phyloP scores from a whole-genome alignment of 2,329 filamentous ascomycete genomes.

The Colletotrichum karsti region DNA sequence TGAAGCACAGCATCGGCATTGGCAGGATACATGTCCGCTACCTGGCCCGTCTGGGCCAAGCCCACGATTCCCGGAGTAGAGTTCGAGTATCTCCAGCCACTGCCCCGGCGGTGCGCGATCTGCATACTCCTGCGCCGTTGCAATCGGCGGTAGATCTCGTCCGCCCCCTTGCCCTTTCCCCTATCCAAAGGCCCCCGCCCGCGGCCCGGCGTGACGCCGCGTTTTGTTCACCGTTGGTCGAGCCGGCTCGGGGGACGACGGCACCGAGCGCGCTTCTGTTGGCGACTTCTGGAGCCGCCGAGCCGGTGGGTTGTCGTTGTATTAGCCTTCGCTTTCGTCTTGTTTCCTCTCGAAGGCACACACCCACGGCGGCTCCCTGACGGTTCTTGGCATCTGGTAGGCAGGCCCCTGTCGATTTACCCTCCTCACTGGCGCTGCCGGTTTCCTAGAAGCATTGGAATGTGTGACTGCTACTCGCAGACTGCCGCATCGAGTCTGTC shows the following conservation, averaged over 20 bases:
- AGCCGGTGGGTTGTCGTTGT: not conserved
- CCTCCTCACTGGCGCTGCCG: not conserved
- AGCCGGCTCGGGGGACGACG: not conserved
- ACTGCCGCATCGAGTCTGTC: not conserved
- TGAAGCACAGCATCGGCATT: not conserved
- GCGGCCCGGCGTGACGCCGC: conserved; percentile 20
- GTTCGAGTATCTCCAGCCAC: not conserved
- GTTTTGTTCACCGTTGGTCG: not conserved
- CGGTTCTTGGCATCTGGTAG: not conserved
- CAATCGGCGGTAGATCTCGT: conserved; percentile 15
- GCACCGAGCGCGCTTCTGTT: not conserved
- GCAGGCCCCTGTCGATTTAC: not conserved
- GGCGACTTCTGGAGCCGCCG: not conserved
- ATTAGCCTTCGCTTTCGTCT: not conserved
- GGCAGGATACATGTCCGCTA: conserved; percentile 2
- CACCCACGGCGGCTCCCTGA: not conserved
- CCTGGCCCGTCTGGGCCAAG: not conserved
- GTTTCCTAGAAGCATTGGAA: not conserved
- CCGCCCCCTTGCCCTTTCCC: conserved; percentile 3
- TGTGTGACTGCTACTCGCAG: not conserved
- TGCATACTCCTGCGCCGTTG: conserved; percentile 12
- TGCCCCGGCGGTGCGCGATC: not conserved
- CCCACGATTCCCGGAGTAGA: not conserved
- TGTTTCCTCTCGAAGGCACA: not conserved
- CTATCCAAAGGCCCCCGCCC: not conserved